Evolutionary conservation across 805 yeast species (phyloP), one percentile per base, ranked within the genome.

Genomic region (Starmerella vitae): DNA sequence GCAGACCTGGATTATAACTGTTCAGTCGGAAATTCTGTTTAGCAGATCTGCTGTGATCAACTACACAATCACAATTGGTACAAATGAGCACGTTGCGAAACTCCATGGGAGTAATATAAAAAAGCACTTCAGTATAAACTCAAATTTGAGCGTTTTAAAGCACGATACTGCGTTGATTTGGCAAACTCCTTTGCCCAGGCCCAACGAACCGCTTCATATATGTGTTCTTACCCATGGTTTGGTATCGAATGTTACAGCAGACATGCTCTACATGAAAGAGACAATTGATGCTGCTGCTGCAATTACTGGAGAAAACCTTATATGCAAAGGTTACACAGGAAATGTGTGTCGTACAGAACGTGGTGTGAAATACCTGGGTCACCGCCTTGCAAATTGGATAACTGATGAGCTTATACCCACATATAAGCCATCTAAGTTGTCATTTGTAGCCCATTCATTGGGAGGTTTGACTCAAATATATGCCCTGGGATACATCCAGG

Each of bases 381-480:
- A 74, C 40, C 62, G 94, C 27, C 71, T 86, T 20, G 97, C 84
- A 0, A 76, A 77, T 44, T 83, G 68, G 57, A 62, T 88, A 19
- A 66, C 76, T 4, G 63, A 69, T 29, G 76, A 73, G 22, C 61
- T 78, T 34, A 59, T 70, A 10, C 63, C 66, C 4, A 56, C 60
- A 4, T 46, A 55, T 10, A 51, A 63, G 4, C 74, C 83, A 6
- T 58, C 60, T 10, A 74, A 73, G 50, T 73, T 88, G 4, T 88
- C 97, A 2, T 86, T 91, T 52, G 64, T 91, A 17, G 94, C 91
- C 1, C 98, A 91, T 59, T 88, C 97, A 0, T 63, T 91, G 20
- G 98, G 98, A 14, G 98, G 98, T 0, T 71, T 82, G 14, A 80
- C 80, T 8, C 96, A 88, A 61, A 74, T 93, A 0, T 88, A 81